phyloP scores from a whole-genome alignment of 768 basidiomycete genomes.

The Mycena haematopus region DNA sequence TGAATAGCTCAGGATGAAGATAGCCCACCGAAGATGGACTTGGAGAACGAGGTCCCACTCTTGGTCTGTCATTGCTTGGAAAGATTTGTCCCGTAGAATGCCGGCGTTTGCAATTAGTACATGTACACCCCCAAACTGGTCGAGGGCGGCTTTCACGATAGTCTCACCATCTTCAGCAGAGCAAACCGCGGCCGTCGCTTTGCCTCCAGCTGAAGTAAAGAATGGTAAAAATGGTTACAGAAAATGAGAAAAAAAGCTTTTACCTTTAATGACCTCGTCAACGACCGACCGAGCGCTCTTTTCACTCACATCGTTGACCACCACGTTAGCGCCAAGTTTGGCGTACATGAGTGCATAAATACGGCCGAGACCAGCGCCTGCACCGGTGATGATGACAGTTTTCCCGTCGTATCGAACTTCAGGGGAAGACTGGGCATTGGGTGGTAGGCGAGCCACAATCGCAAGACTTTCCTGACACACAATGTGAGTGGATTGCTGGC shows the following conservation, averaged over 20 bases:
- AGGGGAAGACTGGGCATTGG: slow-evolving; percentile 73
- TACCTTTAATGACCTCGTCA: slow-evolving; percentile 85
- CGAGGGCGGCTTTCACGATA: slow-evolving; percentile 86
- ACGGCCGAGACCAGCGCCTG: slow-evolving; percentile 93
- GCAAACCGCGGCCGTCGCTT: slow-evolving; percentile 81
- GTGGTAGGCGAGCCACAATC: slow-evolving; percentile 61
- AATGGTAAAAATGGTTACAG: not conserved
- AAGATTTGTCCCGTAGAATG: slow-evolving; percentile 92
- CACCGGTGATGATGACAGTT: slow-evolving; percentile 93
- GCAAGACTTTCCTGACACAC: slow-evolving; percentile 61
- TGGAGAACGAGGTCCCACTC: slow-evolving; percentile 95
- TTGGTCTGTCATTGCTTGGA: slow-evolving; percentile 84
- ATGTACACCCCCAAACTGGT: slow-evolving; percentile 89
- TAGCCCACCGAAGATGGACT: slow-evolving; percentile 74
- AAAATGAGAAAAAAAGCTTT: not conserved
- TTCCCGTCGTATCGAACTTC: slow-evolving; percentile 85
- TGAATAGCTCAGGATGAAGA: slow-evolving; percentile 1
- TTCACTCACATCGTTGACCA: slow-evolving; percentile 93
- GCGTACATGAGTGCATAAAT: slow-evolving; percentile 92
- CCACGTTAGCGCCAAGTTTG: slow-evolving; percentile 93
- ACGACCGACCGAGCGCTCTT: slow-evolving; percentile 86
- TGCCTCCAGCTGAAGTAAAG: slow-evolving; percentile 74
- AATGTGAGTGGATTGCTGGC: not conserved
- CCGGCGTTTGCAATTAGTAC: slow-evolving; percentile 93
- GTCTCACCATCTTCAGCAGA: slow-evolving; percentile 92